Base-by-base conservation (phyloP, 2,329 filamentous ascomycete genomes). In the Alternaria tenuissima region DNA sequence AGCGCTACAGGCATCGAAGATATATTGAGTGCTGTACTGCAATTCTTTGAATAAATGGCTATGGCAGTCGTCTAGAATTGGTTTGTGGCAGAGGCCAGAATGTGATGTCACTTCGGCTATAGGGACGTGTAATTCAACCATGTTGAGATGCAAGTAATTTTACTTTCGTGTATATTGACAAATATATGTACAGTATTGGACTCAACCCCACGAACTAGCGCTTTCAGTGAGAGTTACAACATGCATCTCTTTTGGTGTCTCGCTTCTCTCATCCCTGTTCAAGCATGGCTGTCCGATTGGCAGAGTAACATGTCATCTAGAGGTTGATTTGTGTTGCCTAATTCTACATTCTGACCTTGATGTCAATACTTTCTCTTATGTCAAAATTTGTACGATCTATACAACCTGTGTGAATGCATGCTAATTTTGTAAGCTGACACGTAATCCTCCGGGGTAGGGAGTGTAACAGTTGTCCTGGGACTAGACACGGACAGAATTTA, bases 361-460 rank as follows among this genome's bases (percentile, higher is more conserved):
- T 30, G 28, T 30, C 14, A 36, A 16, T 16, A 36, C 32, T 36
- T 36, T 2, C 12, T 36, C 14, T 14, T 12, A 14, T 36, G 4
- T 14, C 14, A 2, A 14, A 1, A 36, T 36, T 16, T 36, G 14
- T 16, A 16, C 32, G 32, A 36, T 14, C 14, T 14, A 14, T 36
- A 16, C 6, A 16, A 36, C 5, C 5, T 16, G 12, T 12, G 5
- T 36, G 0, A 36, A 16, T 36, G 14, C 6, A 36, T 36, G 32
- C 32, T 7, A 16, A 36, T 12, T 14, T 14, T 36, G 6, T 36
- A 36, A 0, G 12, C 12, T 12, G 4, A 36, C 32, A 16, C 14
- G 1, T 12, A 36, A 3, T 2, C 14, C 14, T 14, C 5, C 0
- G 1, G 14, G 32, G 0, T 1, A 0, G 14, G 12, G 0, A 36